Evolutionary conservation across 768 basidiomycete species (phyloP), one percentile per base, ranked within the genome.

Genomic region (Hortiboletus flavorubellus): DNA sequence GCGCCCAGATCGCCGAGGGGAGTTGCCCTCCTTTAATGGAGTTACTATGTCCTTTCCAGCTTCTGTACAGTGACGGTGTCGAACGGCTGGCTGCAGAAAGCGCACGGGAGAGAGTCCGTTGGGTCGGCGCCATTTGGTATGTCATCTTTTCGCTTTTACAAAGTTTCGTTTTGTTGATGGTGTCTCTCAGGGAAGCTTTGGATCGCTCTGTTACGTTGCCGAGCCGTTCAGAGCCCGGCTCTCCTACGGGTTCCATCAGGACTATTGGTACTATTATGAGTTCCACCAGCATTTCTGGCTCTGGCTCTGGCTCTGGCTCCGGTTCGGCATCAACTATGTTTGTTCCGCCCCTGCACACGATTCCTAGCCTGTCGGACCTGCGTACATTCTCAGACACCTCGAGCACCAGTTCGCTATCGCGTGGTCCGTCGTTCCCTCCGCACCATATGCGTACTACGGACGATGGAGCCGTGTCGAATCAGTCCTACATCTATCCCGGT

Each of bases 11-110:
- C 8, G 70, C 45, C 58, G 74, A 48, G 78, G 77, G 62, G 72
- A 75, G 53, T 70, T 76, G 37, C 7, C 65, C 67, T 63, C 72
- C 77, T 53, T 68, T 91, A 56, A 75, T 87, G 75, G 88, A 93
- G 56, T 79, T 84, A 54, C 68, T 96, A 5, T 91, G 91, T 53
- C 93, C 93, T 0, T 96, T 97, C 72, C 93, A 95, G 67, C 80
- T 97, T 76, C 66, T 93, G 35, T 97, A 97, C 67, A 80, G 81
- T 11, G 94, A 97, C 68, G 93, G 94, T 1, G 85, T 93, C 2
- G 94, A 97, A 68, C 73, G 94, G 8, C 68, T 97, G 26, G 93
- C 87, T 6, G 87, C 91, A n/a, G 93, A 95, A 66, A 93, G 90
- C 59, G 80, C 93, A 8, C 70, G 89, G 54, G 90, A 94, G 68